Conservation (phyloP, 352 stramenopile genomes). For the Pythium angustatum region DNA sequence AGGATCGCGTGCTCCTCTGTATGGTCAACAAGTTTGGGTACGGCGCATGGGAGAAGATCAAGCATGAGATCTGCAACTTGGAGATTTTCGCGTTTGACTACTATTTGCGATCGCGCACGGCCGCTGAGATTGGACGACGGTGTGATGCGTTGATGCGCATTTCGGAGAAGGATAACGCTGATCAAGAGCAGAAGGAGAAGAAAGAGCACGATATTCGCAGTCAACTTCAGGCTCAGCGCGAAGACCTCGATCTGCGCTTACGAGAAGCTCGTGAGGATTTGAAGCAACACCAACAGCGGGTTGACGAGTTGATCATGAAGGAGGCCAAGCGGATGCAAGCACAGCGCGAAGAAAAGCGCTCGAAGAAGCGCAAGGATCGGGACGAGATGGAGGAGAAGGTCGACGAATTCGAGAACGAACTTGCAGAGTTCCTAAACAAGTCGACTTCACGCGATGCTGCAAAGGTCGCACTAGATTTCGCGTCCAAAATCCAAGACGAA, state of each 20-base stretch:
- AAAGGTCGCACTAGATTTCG: conserved; percentile 44
- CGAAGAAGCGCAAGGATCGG: conserved; percentile 78
- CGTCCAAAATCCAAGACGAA: conserved; percentile 31
- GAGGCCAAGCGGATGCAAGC: conserved; percentile 86
- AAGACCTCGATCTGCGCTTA: conserved; percentile 68
- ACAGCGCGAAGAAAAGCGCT: conserved; percentile 74
- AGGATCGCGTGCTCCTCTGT: conserved; percentile 97
- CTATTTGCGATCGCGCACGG: conserved; percentile 97
- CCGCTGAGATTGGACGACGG: conserved; percentile 94
- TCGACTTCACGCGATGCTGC: conserved; percentile 33
- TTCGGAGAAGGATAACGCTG: conserved; percentile 93
- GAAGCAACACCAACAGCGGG: conserved; percentile 72
- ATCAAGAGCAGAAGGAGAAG: conserved; percentile 74
- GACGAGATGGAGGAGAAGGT: conserved; percentile 70
- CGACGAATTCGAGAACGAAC: conserved; percentile 53
- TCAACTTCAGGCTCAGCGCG: conserved; percentile 65
- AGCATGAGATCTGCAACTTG: conserved; percentile 93
- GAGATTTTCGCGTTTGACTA: conserved; percentile 98
- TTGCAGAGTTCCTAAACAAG: conserved; percentile 55
- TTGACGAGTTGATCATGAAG: conserved; percentile 88
- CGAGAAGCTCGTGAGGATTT: conserved; percentile 66
- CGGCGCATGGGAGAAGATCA: conserved; percentile 96
- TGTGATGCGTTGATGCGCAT: conserved; percentile 95
- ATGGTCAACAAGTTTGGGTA: conserved; percentile 98
- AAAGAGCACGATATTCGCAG: conserved; percentile 69